Conservation (phyloP, 2,329 filamentous ascomycete genomes). For the Clonostachys rhizophaga region DNA sequence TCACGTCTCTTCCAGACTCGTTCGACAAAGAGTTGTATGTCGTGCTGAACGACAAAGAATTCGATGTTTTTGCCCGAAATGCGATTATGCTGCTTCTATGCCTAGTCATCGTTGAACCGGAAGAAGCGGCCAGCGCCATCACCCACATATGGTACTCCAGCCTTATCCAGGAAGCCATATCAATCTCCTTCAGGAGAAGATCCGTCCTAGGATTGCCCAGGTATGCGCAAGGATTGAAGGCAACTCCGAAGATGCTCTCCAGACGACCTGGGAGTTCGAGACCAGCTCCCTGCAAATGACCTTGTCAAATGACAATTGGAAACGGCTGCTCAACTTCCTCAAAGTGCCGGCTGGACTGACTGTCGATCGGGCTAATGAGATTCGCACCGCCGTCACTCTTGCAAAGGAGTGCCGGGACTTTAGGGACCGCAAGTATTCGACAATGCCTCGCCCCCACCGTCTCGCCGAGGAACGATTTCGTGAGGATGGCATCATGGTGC, state of each 20-base stretch:
- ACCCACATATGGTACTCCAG: slow-evolving; percentile 7
- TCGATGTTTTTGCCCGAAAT: slow-evolving; percentile 25
- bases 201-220: not conserved
- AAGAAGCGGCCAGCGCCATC: slow-evolving; percentile 4
- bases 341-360: not conserved
- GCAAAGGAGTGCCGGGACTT: not conserved
- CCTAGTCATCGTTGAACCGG: slow-evolving; percentile 1
- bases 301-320: slow-evolving; percentile 2
- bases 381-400: not conserved
- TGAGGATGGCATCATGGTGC: slow-evolving; percentile 11
- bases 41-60: not conserved
- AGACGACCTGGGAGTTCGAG: not conserved
- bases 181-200: slow-evolving; percentile 8
- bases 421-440: not conserved
- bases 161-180: slow-evolving; percentile 3
- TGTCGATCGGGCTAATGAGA: not conserved
- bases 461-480: slow-evolving; percentile 6
- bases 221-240: not conserved
- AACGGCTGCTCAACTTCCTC: not conserved
- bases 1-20: slow-evolving; percentile 19
- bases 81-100: slow-evolving; percentile 26
- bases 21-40: slow-evolving; percentile 12
- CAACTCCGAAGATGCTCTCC: not conserved
- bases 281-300: not conserved
- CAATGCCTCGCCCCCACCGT: slow-evolving; percentile 4